Evolutionary conservation across 2,329 filamentous ascomycete species (phyloP).

Genomic region (Penicillium frequentans): DNA sequence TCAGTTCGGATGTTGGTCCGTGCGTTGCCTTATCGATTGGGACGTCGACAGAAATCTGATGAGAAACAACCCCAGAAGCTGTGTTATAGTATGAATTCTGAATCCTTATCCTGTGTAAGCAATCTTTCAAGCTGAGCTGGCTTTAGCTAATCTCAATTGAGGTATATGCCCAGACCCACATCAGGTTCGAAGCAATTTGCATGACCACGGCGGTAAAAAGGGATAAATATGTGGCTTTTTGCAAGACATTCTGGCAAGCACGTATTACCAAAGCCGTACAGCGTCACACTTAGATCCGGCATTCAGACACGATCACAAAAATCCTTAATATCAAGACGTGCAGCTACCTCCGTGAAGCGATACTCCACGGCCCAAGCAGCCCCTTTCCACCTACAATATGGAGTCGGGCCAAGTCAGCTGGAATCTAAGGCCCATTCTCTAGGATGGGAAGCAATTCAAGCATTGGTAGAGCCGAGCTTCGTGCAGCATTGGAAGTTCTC

Average conservation of each 20-base stretch:
- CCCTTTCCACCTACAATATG: not conserved
- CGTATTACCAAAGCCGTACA: not conserved
- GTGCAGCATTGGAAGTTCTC: constrained; percentile 13
- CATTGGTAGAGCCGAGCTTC: constrained; percentile 18
- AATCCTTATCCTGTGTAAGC: not conserved
- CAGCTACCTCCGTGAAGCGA: not conserved
- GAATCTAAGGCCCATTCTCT: constrained; percentile 13
- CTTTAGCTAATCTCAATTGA: not conserved
- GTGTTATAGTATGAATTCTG: not conserved
- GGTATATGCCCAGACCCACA: not conserved
- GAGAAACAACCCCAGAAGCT: not conserved
- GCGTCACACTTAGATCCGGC: not conserved
- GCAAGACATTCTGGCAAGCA: not conserved
- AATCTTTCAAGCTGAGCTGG: not conserved
- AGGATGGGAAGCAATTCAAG: constrained; percentile 16
- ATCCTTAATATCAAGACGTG: not conserved
- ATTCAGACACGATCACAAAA: not conserved
- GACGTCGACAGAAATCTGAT: not conserved
- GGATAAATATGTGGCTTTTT: not conserved
- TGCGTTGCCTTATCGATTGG: not conserved
- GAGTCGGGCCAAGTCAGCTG: constrained; percentile 6
- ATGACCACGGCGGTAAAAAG: not conserved
- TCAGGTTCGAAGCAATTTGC: not conserved
- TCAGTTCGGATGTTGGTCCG: not conserved
- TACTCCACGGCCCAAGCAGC: constrained; percentile 3